Conservation (phyloP, 2,329 filamentous ascomycete genomes). For the Botryotinia convoluta region DNA sequence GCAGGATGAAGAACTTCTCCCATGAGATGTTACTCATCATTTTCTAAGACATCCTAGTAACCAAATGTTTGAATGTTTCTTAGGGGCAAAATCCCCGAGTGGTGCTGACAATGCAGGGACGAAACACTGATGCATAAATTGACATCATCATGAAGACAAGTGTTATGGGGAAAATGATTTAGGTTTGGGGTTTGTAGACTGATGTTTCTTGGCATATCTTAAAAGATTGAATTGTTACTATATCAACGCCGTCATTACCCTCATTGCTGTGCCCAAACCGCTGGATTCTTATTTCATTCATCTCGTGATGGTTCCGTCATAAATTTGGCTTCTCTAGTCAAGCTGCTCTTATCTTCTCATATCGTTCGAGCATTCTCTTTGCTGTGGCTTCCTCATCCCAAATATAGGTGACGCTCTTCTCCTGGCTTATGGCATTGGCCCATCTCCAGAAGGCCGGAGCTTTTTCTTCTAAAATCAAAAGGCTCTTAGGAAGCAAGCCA, state of each 20-base stretch:
- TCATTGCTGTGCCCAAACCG: neutral
- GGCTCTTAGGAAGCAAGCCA: constrained; percentile 50
- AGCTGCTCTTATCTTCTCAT: constrained; percentile 11
- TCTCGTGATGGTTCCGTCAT: constrained; percentile 1
- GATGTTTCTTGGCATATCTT: constrained; percentile 10
- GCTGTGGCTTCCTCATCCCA: constrained; percentile 54
- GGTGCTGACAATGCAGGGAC: constrained; percentile 18
- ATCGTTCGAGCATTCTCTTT: constrained; percentile 43
- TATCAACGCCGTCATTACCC: constrained; percentile 13
- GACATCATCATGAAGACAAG: neutral
- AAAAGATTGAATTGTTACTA: constrained; percentile 7
- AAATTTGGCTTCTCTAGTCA: neutral
- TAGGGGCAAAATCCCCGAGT: neutral
- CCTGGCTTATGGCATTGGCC: constrained; percentile 56
- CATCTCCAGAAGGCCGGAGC: constrained; percentile 69
- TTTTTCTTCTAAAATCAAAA: constrained; percentile 48
- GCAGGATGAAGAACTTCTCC: neutral
- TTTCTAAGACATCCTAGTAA: constrained; percentile 3
- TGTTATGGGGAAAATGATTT: neutral
- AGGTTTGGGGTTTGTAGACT: neutral
- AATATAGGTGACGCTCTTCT: constrained; percentile 65
- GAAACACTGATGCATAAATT: neutral
- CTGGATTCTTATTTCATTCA: neutral
- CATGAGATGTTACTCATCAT: neutral
- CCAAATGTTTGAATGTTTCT: neutral